Evolutionary conservation across 257 asterid species (phyloP).

Genomic region (Hygrophila difformis): DNA sequence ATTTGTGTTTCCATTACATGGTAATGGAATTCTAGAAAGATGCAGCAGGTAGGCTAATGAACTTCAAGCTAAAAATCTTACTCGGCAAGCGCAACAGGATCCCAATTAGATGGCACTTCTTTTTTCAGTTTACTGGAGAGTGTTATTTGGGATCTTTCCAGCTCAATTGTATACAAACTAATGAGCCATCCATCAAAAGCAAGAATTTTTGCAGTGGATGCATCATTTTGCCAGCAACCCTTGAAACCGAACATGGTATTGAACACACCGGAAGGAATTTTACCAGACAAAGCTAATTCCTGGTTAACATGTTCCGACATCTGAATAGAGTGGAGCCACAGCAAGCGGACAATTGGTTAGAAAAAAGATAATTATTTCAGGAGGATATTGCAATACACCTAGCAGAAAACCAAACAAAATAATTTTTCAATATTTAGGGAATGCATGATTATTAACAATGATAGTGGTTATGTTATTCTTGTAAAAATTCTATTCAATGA

Average conservation of each 20-base stretch:
- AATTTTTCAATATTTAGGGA: background rate
- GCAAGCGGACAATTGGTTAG: slow-evolving; percentile 1
- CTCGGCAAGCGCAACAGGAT: slow-evolving; percentile 86
- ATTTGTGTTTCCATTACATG: no score
- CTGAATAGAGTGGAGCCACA: slow-evolving; percentile 32
- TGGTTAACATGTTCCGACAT: slow-evolving; percentile 84
- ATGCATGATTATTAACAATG: background rate
- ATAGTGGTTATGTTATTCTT: no score
- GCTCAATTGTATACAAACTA: slow-evolving; percentile 70
- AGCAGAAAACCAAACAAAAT: no score
- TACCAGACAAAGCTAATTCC: slow-evolving; percentile 69
- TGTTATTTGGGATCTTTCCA: slow-evolving; percentile 56
- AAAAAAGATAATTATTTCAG: no score
- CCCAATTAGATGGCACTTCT: slow-evolving; percentile 82
- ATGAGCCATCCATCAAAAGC: slow-evolving; percentile 93
- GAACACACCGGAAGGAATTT: slow-evolving; percentile 83
- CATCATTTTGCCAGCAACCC: slow-evolving; percentile 93
- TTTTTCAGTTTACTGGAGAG: slow-evolving; percentile 59
- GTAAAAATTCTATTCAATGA: no score
- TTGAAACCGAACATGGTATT: slow-evolving; percentile 78
- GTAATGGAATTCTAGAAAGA: no score
- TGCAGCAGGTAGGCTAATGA: no score
- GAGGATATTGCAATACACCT: no score
- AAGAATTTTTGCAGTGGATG: slow-evolving; percentile 63
- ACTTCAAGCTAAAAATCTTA: slow-evolving; percentile 37